Evolutionary conservation across 129 eudicot species (phyloP), one percentile per base, ranked within the genome.

Genomic region (Arctium minus): DNA sequence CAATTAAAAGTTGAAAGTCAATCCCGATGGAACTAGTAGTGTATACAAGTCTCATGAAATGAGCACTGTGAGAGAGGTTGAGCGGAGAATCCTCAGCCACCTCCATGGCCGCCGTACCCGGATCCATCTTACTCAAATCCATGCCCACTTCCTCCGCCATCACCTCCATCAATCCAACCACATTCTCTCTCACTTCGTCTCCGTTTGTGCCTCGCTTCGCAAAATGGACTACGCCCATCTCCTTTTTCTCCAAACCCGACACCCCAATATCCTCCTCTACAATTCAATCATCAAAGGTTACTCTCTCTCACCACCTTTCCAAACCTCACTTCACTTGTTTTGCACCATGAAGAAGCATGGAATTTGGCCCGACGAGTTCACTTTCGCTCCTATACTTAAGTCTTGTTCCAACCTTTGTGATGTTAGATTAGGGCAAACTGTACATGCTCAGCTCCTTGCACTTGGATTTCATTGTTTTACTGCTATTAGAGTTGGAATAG

Each of bases 251-350:
- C 98, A 94, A 70, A 73, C 86, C 71, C 93, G 38, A 2, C 75
- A 85, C 80, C 97, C 97, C 65, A 93, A 88, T 82, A 90, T 94
- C 69, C 81, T 89, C 78, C 93, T 94, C 82, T 94, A 86, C 83
- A 94, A 94, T 78, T 86, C 98, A 71, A 89, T 94, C 85, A 92
- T 92, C 91, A 94, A 92, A 81, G 97, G 85, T 36, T 86, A 89
- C 86, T 94, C 98, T 13, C 46, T 89, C 8, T 83, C 78, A 56
- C 86, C 86, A 6, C 94, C 92, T n/a, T 88, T 74, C 73, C 83
- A 75, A 37, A 79, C 70, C 1, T 89, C 97, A 9, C 9, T 94
- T 8, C 35, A 75, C 1, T 53, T 87, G 31, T 94, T 91, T 38
- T 80, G 74, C 48, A 13, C 53, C 76, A 92, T 94, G 98, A 92